These are phyloP conservation scores for Pseudocercospora macadamiae DNA, from an alignment of 2,329 filamentous ascomycete genomes.

Conservation along the genomic window DNA sequence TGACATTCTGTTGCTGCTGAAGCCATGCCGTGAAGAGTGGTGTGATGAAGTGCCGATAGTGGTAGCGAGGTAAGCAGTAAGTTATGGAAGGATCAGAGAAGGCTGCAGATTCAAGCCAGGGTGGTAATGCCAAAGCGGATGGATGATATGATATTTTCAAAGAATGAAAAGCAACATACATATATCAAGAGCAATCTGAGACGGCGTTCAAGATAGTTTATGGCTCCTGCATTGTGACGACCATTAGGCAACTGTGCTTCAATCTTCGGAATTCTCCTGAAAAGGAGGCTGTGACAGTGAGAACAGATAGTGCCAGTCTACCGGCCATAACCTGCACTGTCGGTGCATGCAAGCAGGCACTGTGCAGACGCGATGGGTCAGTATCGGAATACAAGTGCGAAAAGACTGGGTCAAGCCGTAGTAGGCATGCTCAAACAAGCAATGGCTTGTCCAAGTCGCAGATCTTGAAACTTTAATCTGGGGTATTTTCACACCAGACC, in stretches of 20 bases:
- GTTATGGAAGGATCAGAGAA: neutral
- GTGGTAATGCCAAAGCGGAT: neutral
- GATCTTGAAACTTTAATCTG: constrained; percentile 10
- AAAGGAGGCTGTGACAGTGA: constrained; percentile 4
- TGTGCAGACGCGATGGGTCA: neutral
- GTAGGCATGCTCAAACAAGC: neutral
- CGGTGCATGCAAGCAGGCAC: no score
- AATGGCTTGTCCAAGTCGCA: neutral
- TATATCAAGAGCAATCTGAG: neutral
- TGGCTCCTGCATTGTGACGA: constrained; percentile 1
- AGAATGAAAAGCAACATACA: neutral
- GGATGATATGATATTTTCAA: neutral
- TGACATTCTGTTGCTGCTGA: constrained; percentile 1
- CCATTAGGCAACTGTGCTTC: constrained; percentile 6
- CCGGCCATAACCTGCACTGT: neutral
- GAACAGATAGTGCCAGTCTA: neutral
- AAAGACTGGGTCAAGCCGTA: neutral
- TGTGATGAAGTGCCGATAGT: neutral
- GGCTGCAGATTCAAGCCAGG: neutral
- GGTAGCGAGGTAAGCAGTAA: neutral
- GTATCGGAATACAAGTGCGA: neutral
- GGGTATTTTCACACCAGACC: neutral
- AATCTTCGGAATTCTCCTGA: neutral
- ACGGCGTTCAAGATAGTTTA: neutral
- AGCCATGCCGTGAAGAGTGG: neutral